Evolutionary conservation across 2,329 filamentous ascomycete genomes (phyloP).

Genomic region (Acephala macrosclerotiorum): DNA sequence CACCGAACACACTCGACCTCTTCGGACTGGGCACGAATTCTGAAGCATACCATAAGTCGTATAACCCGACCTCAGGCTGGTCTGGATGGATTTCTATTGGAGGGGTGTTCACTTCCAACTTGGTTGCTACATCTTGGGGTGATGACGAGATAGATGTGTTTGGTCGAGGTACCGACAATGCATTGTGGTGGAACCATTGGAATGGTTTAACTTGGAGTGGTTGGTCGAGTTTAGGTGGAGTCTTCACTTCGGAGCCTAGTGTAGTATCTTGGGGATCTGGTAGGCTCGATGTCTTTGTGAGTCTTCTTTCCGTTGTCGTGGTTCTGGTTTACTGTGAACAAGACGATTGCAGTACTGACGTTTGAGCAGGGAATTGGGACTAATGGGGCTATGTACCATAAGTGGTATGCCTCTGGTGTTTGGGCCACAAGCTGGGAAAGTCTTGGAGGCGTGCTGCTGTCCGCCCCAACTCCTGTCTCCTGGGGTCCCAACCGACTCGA

Average conservation of each 20-base stretch:
- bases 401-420: constrained; percentile 28
- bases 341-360: not conserved
- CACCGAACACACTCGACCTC: constrained; percentile 12
- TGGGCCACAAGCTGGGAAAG: constrained; percentile 28
- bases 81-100: constrained; percentile 24
- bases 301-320: not conserved
- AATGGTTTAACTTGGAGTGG: not conserved
- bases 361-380: not conserved
- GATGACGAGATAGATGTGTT: constrained; percentile 35
- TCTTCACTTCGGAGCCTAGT: not conserved
- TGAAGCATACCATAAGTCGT: constrained; percentile 14
- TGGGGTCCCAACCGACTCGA: constrained; percentile 35
- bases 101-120: constrained; percentile 32
- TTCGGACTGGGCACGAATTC: constrained; percentile 24
- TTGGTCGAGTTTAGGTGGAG: not conserved
- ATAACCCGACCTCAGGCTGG: constrained; percentile 17
- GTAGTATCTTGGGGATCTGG: constrained; percentile 2
- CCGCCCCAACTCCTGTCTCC: constrained; percentile 33
- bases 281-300: constrained; percentile 1
- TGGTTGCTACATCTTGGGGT: constrained; percentile 34
- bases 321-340: not conserved
- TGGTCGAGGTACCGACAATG: constrained; percentile 33
- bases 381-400: constrained; percentile 32
- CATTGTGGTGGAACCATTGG: constrained; percentile 16
- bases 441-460: constrained; percentile 33